Percentiles rank a stretch among this genome's conserved stretches.
phyloP scores from a whole-genome alignment of 306 rosid species.

The Amphicarpaea edgeworthii region DNA sequence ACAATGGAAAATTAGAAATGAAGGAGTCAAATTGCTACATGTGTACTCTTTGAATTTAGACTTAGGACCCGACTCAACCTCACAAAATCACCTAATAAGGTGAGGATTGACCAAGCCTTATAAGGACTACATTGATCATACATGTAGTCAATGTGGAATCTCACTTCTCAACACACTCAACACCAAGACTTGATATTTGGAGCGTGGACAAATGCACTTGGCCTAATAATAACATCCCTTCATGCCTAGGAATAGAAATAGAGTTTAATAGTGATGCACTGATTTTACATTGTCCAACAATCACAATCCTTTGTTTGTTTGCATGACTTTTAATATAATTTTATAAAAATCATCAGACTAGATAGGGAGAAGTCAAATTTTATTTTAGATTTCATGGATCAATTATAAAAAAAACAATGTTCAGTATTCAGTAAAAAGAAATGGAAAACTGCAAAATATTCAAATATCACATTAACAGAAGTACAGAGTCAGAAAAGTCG shows the following conservation, averaged over 20 bases:
- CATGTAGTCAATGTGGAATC: neutral
- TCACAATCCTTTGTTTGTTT: no score
- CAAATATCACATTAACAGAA: neutral
- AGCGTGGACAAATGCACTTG: neutral
- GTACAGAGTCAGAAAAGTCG: neutral
- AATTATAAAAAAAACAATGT: neutral
- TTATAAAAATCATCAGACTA: no score
- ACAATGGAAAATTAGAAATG: neutral
- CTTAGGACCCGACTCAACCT: neutral
- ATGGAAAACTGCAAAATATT: neutral
- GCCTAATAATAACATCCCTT: neutral
- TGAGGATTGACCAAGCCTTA: neutral
- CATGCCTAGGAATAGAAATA: neutral
- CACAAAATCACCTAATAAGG: neutral
- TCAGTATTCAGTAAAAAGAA: neutral
- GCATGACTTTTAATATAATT: no score
- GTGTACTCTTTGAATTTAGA: neutral
- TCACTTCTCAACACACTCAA: neutral
- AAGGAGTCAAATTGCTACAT: neutral
- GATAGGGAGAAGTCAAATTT: neutral
- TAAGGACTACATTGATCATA: neutral
- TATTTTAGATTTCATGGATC: neutral
- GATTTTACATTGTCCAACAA: no score
- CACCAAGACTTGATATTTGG: neutral
- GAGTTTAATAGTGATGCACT: no score